Evolutionary conservation across 257 asterid species (phyloP), one percentile per base, ranked within the genome.

Genomic region (Cynanchum wilfordii): DNA sequence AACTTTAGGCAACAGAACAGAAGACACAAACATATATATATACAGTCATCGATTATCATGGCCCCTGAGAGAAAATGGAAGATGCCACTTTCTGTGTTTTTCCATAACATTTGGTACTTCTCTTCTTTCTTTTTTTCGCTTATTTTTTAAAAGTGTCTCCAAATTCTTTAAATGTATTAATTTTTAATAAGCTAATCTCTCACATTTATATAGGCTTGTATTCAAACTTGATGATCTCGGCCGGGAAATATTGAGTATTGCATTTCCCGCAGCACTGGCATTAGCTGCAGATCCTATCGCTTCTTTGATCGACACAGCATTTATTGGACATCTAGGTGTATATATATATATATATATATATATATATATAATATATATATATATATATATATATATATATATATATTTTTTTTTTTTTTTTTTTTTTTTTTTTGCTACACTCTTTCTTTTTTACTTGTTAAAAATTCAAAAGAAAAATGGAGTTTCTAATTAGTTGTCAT

Each of bases 231-330:
- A 94, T 56, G 90, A 80, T 44, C 83, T 94, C 6, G 99, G 99
- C 0, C 27, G 38, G 88, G 98, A 94, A 74, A 88, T 94, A 22
- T 42, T 91, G 15, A n/a, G 77, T 0, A 91, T 94, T 12, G 99
- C 99, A 2, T 78, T 91, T 40, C 99, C 99, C 0, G 99, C 98
- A 1, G 99, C 99, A 29, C 62, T 94, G 59, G 99, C 99, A 16
- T 71, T 94, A 83, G 98, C 99, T 44, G 99, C 99, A 20, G 99
- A 94, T 78, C 99, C 99, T 5, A 68, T 94, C 1, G 99, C 99
- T 5, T 94, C 99, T 36, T 79, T 94, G 52, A 87, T 94, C 2
- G 99, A 94, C 70, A 94, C 98, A 0, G 96, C 88, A 2, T 94
- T 94, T 60, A 91, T 94, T 7, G 99, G 99, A 54, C 99, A 80